Evolutionary conservation across 2,329 filamentous ascomycete genomes (phyloP).

Genomic region (Fusarium tuaranense): DNA sequence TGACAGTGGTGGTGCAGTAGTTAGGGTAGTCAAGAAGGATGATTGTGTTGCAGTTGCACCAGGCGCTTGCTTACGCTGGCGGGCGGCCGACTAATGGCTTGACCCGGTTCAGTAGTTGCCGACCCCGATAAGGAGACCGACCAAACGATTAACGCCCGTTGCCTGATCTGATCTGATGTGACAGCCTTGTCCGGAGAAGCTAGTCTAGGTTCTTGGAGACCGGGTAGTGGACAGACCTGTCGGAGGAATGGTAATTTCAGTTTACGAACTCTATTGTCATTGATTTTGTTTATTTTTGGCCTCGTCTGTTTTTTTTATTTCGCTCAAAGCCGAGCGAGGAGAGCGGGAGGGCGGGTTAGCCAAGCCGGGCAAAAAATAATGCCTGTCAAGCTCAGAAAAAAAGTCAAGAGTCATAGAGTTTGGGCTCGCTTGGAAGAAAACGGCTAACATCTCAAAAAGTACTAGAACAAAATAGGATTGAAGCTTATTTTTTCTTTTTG

Average conservation of each 20-base stretch:
- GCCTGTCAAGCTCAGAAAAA: not conserved
- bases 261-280: not conserved
- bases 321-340: not conserved
- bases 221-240: not conserved
- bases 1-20: not conserved
- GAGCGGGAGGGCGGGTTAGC: not conserved
- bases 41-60: not conserved
- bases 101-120: not conserved
- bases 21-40: not conserved
- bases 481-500: constrained; percentile 1
- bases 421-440: not conserved
- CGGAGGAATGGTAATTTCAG: not conserved
- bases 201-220: too few species aligned
- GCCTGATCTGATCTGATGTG: not conserved
- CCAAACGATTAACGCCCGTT: not conserved
- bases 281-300: not conserved
- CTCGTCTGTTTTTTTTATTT: not conserved
- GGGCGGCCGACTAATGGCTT: not conserved
- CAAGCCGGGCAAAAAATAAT: not conserved
- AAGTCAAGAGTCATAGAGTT: not conserved
- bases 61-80: not conserved
- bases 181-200: not conserved
- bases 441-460: not conserved
- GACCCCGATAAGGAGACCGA: not conserved
- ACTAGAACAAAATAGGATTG: not conserved